Percentiles rank a stretch among this genome's conserved stretches.
These are phyloP conservation scores for Oryza punctata DNA, from an alignment of 176 grass and related monocot species.

Conservation along the genomic window DNA sequence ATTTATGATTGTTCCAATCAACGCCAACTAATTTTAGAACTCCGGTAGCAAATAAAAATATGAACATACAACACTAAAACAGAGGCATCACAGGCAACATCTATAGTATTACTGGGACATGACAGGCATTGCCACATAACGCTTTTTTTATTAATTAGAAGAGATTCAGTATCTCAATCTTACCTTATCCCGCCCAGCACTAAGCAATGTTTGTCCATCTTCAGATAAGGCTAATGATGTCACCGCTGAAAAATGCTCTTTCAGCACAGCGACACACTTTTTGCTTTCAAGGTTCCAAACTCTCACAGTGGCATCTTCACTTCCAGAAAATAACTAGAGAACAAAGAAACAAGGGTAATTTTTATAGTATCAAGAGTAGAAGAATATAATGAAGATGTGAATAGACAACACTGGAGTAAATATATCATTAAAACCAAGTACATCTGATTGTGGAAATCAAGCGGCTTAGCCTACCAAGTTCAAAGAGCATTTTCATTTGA, in stretches of 20 bases:
- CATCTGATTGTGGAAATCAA: not conserved
- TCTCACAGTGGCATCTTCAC: slow-evolving; percentile 74
- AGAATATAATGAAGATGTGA: slow-evolving; percentile 10
- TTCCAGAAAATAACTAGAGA: slow-evolving; percentile 82
- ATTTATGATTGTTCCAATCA: slow-evolving; percentile 2
- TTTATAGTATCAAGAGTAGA: not conserved
- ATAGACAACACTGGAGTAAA: not conserved
- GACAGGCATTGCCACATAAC: not conserved
- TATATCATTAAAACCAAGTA: slow-evolving; percentile 1
- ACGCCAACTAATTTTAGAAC: not conserved
- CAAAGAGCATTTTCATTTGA: not conserved
- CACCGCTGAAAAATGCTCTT: slow-evolving; percentile 80
- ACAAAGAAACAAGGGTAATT: slow-evolving; percentile 36
- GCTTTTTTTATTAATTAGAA: not conserved
- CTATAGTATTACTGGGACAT: not conserved
- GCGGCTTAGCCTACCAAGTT: slow-evolving; percentile 11
- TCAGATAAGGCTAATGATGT: slow-evolving; percentile 83
- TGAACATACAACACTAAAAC: slow-evolving; percentile 14
- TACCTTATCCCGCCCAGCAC: slow-evolving; percentile 89
- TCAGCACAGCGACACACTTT: slow-evolving; percentile 72
- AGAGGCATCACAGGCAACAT: not conserved
- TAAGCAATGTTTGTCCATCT: slow-evolving; percentile 81
- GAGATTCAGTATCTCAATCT: not conserved
- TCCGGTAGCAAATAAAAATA: not conserved
- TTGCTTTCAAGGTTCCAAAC: slow-evolving; percentile 90